Conservation (phyloP, 1,139 yeast species). For the Geotrichum restrictum region DNA sequence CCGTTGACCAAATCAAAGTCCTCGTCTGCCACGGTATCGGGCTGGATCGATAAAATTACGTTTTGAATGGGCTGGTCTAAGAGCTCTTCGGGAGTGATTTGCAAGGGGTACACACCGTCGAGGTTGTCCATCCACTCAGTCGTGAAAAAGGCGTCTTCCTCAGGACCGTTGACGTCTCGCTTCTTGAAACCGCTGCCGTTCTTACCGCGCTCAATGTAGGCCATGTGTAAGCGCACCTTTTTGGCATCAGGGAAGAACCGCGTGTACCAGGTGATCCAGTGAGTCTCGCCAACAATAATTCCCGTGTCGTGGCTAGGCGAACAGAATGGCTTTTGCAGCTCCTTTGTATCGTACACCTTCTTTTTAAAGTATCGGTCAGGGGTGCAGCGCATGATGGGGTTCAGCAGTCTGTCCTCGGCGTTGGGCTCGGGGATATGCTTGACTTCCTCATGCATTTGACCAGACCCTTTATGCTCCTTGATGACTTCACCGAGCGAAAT, state of each 20-base stretch:
- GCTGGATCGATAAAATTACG: slow-evolving; percentile 64
- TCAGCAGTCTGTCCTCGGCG: slow-evolving; percentile 54
- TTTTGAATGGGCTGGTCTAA: slow-evolving; percentile 47
- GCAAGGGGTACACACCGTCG: slow-evolving; percentile 62
- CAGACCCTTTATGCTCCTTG: slow-evolving; percentile 24
- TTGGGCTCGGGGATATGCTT: slow-evolving; percentile 49
- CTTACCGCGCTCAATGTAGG: slow-evolving; percentile 59
- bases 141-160: slow-evolving; percentile 52
- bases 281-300: slow-evolving; percentile 56
- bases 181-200: slow-evolving; percentile 39
- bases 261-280: slow-evolving; percentile 79
- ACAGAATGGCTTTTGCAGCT: slow-evolving; percentile 70
- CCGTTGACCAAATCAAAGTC: slow-evolving; percentile 51
- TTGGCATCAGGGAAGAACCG: slow-evolving; percentile 50
- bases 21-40: slow-evolving; percentile 60
- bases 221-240: slow-evolving; percentile 63
- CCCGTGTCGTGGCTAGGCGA: slow-evolving; percentile 62
- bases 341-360: slow-evolving; percentile 58
- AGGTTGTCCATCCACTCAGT: slow-evolving; percentile 68
- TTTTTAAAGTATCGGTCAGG: slow-evolving; percentile 62
- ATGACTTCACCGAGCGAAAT: slow-evolving; percentile 24
- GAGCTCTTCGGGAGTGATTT: slow-evolving; percentile 60
- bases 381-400: slow-evolving; percentile 79
- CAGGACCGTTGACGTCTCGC: slow-evolving; percentile 33
- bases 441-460: slow-evolving; percentile 43